A percentile compares a stretch with the other conserved stretches of the same genome.
These are phyloP conservation scores for Blastomyces gilchristii DNA, from an alignment of 2,329 filamentous ascomycete genomes.

Conservation along the genomic window DNA sequence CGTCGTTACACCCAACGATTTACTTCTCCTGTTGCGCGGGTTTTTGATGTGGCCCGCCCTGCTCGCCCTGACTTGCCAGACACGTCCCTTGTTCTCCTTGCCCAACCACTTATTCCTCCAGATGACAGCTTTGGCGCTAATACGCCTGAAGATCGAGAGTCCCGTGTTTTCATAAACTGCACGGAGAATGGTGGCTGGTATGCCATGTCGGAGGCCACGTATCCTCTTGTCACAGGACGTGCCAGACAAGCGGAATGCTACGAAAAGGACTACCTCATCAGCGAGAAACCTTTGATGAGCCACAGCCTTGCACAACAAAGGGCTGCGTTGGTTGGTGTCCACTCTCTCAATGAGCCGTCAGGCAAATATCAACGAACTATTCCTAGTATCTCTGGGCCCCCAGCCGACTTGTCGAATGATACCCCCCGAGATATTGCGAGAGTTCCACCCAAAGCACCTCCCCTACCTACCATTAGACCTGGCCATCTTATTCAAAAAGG, in stretches of 20 bases:
- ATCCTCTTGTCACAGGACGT: constrained; percentile 71
- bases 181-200: constrained; percentile 87
- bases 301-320: constrained; percentile 41
- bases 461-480: constrained; percentile 31
- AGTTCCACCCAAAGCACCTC: constrained; percentile 28
- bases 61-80: constrained; percentile 56
- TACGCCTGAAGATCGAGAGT: constrained; percentile 43
- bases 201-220: constrained; percentile 75
- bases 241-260: constrained; percentile 50
- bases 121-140: constrained; percentile 31
- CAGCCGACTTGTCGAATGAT: constrained; percentile 28
- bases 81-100: constrained; percentile 69
- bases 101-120: constrained; percentile 64
- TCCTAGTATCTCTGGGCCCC: constrained; percentile 37
- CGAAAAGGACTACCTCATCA: constrained; percentile 39
- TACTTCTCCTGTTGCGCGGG: constrained; percentile 67
- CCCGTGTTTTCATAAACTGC: constrained; percentile 73
- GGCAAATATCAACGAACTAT: constrained; percentile 27
- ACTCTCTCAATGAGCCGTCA: constrained; percentile 48
- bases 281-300: constrained; percentile 30
- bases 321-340: constrained; percentile 60
- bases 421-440: constrained; percentile 30
- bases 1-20: constrained; percentile 60
- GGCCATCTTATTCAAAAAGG: constrained; percentile 38
- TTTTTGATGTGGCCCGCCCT: constrained; percentile 78